Base-by-base conservation (phyloP, 2,329 filamentous ascomycete species). In the Aspergillus chevalieri region DNA sequence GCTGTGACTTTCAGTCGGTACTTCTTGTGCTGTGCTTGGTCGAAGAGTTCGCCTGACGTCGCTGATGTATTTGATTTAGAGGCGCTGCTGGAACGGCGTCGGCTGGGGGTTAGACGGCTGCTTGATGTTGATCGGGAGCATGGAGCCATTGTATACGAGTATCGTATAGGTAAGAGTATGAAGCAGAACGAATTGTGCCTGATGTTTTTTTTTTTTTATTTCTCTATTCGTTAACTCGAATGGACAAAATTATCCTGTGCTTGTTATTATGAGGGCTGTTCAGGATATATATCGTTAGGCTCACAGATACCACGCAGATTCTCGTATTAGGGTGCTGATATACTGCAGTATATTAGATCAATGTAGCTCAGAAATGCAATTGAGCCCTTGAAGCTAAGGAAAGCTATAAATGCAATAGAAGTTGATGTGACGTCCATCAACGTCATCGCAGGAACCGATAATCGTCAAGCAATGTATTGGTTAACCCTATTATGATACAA, bases 1-100 rank as follows among this genome's bases (percentile, higher is more conserved):
- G 89, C 89, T 0, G 89, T 94, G 48, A 96, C 85, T 57, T 81
- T 82, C 53, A 97, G 78, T 46, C 88, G 79, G 69, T 93, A 95
- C 36, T 62, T 57, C 4, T 41, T 41, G 15, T 17, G 10, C 38
- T 41, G 33, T 34, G 53, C 30, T 21, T 52, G 34, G 4, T 21
- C 19, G 38, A 41, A 41, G 10, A 21, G 15, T n/a, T 28, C 17
- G 8, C 45, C 24, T 10, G 26, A 41, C 7, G 24, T 39, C n/a
- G 15, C 24, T 19, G 34, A 9, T 46, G 47, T 24, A 2, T 39
- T 50, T 26, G 19, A 15, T 17, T 28, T 17, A 10, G 36, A 33
- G 33, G 30, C 26, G 42, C 38, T 41, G 38, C 34, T 36, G 7
- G 34, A 36, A 17, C 34, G n/a, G 14, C 34, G 34, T 36, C 34